A percentile compares a stretch with the other conserved stretches of the same genome.
phyloP scores from a whole-genome alignment of 2,329 filamentous ascomycete genomes.

The Paraphaeosphaeria sporulosa region DNA sequence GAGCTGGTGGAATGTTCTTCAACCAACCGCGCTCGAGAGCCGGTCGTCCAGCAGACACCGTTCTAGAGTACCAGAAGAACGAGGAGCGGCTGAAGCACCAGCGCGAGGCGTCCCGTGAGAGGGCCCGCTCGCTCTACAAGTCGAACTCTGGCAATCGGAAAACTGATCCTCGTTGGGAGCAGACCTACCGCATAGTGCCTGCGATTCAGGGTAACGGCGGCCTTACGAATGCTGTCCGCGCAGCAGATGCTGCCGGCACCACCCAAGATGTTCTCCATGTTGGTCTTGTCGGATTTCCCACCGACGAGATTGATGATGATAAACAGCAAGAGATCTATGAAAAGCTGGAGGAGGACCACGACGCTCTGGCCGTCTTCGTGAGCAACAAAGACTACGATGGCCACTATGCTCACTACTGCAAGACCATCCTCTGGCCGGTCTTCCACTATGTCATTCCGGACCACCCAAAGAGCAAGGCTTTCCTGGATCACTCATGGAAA shows the following conservation, averaged over 20 bases:
- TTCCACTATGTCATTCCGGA: slow-evolving; percentile 99
- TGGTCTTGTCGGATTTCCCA: slow-evolving; percentile 92
- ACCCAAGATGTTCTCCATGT: slow-evolving; percentile 85
- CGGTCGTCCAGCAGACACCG: slow-evolving; percentile 74
- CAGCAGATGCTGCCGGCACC: slow-evolving; percentile 73
- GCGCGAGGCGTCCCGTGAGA: slow-evolving; percentile 32
- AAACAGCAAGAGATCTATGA: slow-evolving; percentile 86
- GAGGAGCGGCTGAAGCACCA: slow-evolving; percentile 49
- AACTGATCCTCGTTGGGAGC: slow-evolving; percentile 63
- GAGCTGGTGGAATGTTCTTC: slow-evolving; percentile 64
- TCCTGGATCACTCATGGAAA: slow-evolving; percentile 95
- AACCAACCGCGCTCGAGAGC: slow-evolving; percentile 83
- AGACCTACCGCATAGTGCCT: slow-evolving; percentile 81
- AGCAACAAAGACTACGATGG: slow-evolving; percentile 93
- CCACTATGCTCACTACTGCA: slow-evolving; percentile 96
- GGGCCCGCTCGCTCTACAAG: slow-evolving; percentile 22
- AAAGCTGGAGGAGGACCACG: slow-evolving; percentile 78
- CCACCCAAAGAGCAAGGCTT: slow-evolving; percentile 97
- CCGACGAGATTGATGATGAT: slow-evolving; percentile 78
- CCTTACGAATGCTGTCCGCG: slow-evolving; percentile 84
- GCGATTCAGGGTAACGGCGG: slow-evolving; percentile 94
- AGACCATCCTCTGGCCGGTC: slow-evolving; percentile 96
- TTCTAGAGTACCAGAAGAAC: slow-evolving; percentile 67
- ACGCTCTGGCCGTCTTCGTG: slow-evolving; percentile 84
- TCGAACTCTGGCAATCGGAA: slow-evolving; percentile 43